Evolutionary conservation across 495 filamentous ascomycete species (phyloP), one percentile per base, ranked within the genome.

Genomic region (Oleoguttula mirabilis): DNA sequence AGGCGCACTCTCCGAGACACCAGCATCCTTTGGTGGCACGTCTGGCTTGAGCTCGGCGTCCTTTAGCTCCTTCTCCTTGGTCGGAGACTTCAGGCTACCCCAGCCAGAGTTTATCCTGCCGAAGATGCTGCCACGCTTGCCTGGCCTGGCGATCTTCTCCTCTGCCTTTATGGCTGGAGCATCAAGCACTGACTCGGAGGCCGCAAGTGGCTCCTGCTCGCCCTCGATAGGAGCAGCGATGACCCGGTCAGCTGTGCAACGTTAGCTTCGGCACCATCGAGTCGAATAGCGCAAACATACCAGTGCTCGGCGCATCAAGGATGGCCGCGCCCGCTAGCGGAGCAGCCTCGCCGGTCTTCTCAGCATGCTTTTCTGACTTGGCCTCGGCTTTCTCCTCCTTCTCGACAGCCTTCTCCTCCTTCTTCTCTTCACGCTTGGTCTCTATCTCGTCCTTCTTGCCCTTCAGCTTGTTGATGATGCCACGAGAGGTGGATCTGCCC

Each of bases 391-490:
- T 60, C 38, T 57, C 65, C 36, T 63, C 60, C 43, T 65, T 59
- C 54, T 66, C 61, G 41, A 59, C 66, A 11, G 61, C 63, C 33
- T 65, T 61, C 70, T 84, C 57, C 44, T 66, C 60, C 56, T 73
- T 69, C 27, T 59, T 61, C 45, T 63, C 64, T 55, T 69, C 52
- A 52, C 64, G 61, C 44, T 60, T 67, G 47, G 64, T 61, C 39
- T 61, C 57, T 54, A 65, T 59, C 44, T 66, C 71, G 12, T 65
- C 64, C 43, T 69, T 68, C 75, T 85, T 87, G 55, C 76, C 73
- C 2, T 83, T 67, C 33, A 87, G 67, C 43, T 59, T 65, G 49
- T 79, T 82, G 62, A 96, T 92, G 66, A 93, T 94, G 60, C 81
- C 61, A 28, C 61, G 80, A 57, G 83, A 92, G 44, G 83, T 82